Evolutionary conservation across 1,139 yeast genomes (phyloP).

Genomic region (Yamadazyma dendronema): DNA sequence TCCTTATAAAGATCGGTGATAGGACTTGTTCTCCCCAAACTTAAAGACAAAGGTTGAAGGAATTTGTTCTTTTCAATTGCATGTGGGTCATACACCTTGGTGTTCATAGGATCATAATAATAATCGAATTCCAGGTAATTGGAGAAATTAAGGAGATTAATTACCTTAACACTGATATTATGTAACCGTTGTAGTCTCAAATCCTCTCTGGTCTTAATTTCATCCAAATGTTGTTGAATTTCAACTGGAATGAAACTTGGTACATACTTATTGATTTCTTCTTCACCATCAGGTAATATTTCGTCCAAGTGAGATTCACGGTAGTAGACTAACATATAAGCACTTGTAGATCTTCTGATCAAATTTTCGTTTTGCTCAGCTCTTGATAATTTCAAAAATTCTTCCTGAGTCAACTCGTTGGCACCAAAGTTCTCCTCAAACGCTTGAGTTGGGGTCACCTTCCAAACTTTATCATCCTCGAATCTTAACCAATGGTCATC

Average conservation of each 20-base stretch:
- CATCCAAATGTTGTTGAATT: constrained; percentile 61
- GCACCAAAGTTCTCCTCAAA: constrained; percentile 94
- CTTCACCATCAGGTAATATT: constrained; percentile 58
- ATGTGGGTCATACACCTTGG: constrained; percentile 43
- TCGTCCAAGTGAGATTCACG: constrained; percentile 59
- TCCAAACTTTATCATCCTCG: constrained; percentile 93
- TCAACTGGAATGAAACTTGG: constrained; percentile 71
- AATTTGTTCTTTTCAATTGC: constrained; percentile 23
- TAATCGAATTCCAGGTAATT: constrained; percentile 75
- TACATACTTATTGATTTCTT: constrained; percentile 39
- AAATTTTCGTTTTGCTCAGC: constrained; percentile 62
- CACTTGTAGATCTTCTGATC: constrained; percentile 81
- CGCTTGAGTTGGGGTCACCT: constrained; percentile 79
- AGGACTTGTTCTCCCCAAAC: constrained; percentile 57
- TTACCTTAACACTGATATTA: constrained; percentile 60
- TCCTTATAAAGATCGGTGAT: constrained; percentile 49
- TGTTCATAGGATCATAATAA: constrained; percentile 56
- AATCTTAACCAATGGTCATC: constrained; percentile 82
- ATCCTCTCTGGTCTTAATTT: constrained; percentile 57
- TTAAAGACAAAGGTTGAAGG: constrained; percentile 44
- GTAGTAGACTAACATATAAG: constrained; percentile 94
- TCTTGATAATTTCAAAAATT: constrained; percentile 50
- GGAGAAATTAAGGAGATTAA: constrained; percentile 50
- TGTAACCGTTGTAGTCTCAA: constrained; percentile 80
- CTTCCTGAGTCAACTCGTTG: constrained; percentile 49